A percentile compares a stretch with the other conserved stretches of the same genome.
These are phyloP conservation scores for Rhizopogon salebrosus DNA, from an alignment of 768 basidiomycete genomes.

Conservation along the genomic window DNA sequence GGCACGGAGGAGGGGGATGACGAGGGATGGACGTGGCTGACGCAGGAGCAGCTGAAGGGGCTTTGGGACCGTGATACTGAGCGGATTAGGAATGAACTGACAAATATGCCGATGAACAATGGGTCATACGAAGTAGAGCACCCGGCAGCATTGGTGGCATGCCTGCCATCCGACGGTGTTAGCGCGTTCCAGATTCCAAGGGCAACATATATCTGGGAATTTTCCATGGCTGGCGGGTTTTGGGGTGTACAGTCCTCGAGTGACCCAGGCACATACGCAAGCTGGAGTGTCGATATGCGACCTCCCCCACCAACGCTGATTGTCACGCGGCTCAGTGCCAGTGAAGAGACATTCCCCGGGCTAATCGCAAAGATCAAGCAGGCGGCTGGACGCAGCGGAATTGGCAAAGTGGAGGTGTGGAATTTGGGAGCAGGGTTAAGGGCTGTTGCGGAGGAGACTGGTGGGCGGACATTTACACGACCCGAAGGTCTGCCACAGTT, in stretches of 20 bases:
- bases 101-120: constrained; percentile 4
- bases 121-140: constrained; percentile 4
- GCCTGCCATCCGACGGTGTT: constrained; percentile 42
- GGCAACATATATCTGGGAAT: constrained; percentile 15
- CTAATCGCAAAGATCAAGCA: constrained; percentile 32
- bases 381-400: constrained; percentile 28
- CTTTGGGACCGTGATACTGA: constrained; percentile 38
- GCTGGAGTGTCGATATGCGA: constrained; percentile 40
- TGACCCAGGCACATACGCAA: constrained; percentile 27
- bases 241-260: constrained; percentile 16
- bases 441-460: constrained; percentile 18
- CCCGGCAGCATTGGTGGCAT: constrained; percentile 26
- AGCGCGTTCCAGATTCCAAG: constrained; percentile 38
- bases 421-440: constrained; percentile 34
- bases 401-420: constrained; percentile 43
- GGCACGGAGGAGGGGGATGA: neutral
- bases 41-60: constrained; percentile 27
- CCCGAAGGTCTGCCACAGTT: constrained; percentile 38
- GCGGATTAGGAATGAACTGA: constrained; percentile 30
- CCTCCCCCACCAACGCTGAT: constrained; percentile 30
- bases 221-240: constrained; percentile 10
- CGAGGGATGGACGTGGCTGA: constrained; percentile 25
- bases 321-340: constrained; percentile 37
- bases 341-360: constrained; percentile 24
- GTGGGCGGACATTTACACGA: constrained; percentile 29